A percentile compares a stretch with the other conserved stretches of the same genome.
phyloP scores from a whole-genome alignment of 2,329 filamentous ascomycete genomes.

The Stemphylium lycopersici region DNA sequence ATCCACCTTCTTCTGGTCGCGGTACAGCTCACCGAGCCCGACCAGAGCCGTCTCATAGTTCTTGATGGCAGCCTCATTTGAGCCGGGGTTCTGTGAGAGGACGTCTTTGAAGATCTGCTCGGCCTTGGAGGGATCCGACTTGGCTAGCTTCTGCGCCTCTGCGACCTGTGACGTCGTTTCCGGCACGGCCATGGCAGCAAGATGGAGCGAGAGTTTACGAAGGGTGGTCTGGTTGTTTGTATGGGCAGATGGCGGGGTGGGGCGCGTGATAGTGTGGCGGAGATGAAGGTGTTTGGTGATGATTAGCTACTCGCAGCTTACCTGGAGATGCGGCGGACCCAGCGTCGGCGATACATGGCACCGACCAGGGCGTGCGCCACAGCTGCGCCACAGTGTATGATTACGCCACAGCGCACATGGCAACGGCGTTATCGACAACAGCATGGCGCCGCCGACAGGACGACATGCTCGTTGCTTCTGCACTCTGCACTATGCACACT shows the following conservation, averaged over 20 bases:
- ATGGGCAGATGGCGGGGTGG: slow-evolving; percentile 4
- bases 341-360: slow-evolving; percentile 13
- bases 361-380: slow-evolving; percentile 6
- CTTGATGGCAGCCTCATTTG: slow-evolving; percentile 83
- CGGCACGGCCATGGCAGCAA: slow-evolving; percentile 41
- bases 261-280: slow-evolving; percentile 10
- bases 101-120: slow-evolving; percentile 90
- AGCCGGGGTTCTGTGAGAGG: slow-evolving; percentile 80
- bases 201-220: neutral
- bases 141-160: slow-evolving; percentile 85
- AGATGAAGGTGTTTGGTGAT: slow-evolving; percentile 16
- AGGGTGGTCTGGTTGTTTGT: neutral
- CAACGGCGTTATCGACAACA: slow-evolving; percentile 14
- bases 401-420: slow-evolving; percentile 9
- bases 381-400: neutral
- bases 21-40: slow-evolving; percentile 88
- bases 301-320: slow-evolving; percentile 22
- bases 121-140: slow-evolving; percentile 81
- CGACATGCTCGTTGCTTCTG: neutral
- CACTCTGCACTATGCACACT: neutral
- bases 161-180: slow-evolving; percentile 72
- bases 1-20: slow-evolving; percentile 81
- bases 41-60: slow-evolving; percentile 92
- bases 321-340: slow-evolving; percentile 15
- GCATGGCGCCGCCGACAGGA: neutral